Evolutionary conservation across 768 basidiomycete species (phyloP).

Genomic region (Boletellus emodensis): DNA sequence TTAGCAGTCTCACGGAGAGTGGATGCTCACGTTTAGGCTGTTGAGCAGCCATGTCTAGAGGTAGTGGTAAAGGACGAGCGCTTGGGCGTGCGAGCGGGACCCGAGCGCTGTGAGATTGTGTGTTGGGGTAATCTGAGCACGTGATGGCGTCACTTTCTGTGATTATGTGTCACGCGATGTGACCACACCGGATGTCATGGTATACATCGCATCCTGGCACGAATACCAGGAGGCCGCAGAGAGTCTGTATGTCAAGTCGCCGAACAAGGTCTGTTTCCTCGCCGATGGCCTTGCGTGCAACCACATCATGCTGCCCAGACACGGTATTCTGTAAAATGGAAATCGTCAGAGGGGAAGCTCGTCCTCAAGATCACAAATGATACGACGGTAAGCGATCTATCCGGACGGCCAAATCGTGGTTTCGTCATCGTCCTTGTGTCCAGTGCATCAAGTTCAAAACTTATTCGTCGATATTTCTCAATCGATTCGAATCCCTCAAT

Average conservation of each 20-base stretch:
- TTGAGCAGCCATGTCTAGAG: slow-evolving; percentile 23
- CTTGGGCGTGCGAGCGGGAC: too few species aligned
- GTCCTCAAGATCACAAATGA: slow-evolving; percentile 95
- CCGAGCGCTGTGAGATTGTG: too few species aligned
- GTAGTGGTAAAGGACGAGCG: background rate
- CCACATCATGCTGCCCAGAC: slow-evolving; percentile 45
- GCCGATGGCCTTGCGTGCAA: background rate
- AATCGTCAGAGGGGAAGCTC: slow-evolving; percentile 75
- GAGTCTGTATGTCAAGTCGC: slow-evolving; percentile 75
- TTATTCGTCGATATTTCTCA: slow-evolving; percentile 89
- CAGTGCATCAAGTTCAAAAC: slow-evolving; percentile 98
- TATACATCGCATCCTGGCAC: slow-evolving; percentile 88
- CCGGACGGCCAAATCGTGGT: background rate
- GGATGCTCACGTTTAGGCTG: slow-evolving; percentile 31
- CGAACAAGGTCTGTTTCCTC: slow-evolving; percentile 55
- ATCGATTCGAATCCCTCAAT: slow-evolving; percentile 93
- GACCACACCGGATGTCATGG: slow-evolving; percentile 34
- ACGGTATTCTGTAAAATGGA: slow-evolving; percentile 92
- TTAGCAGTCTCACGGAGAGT: too few species aligned
- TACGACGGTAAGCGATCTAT: slow-evolving; percentile 59
- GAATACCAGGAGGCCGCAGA: slow-evolving; percentile 89
- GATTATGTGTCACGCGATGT: slow-evolving; percentile 15
- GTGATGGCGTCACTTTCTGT: slow-evolving; percentile 12
- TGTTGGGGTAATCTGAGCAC: background rate
- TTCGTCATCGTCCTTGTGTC: background rate